phyloP scores from a whole-genome alignment of 768 basidiomycete genomes.

The Hypholoma sublateritium region DNA sequence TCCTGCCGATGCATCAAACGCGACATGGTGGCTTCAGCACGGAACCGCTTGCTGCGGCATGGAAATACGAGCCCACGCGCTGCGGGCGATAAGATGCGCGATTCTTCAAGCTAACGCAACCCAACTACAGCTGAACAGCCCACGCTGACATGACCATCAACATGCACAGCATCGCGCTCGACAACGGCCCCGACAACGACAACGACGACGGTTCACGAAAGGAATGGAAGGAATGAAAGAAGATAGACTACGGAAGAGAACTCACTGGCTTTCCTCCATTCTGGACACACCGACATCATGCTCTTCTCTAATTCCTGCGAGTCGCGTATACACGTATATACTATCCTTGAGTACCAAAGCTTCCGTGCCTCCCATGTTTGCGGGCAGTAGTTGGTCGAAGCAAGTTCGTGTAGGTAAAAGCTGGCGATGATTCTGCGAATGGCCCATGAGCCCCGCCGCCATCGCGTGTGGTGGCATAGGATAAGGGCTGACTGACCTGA shows the following conservation, averaged over 20 bases:
- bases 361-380: conserved; percentile 47
- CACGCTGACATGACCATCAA: not conserved
- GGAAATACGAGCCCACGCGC: not conserved
- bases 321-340: conserved; percentile 64
- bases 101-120: not conserved
- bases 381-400: conserved; percentile 45
- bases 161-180: conserved; percentile 4
- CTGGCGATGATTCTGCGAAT: conserved; percentile 54
- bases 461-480: conserved; percentile 35
- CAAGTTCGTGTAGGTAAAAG: conserved; percentile 51
- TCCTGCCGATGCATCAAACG: not conserved
- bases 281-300: conserved; percentile 60
- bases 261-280: conserved; percentile 64
- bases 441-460: conserved; percentile 21
- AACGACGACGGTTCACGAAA: not conserved
- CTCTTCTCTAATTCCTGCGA: conserved; percentile 54
- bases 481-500: conserved; percentile 23
- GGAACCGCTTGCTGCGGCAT: not conserved
- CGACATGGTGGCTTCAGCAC: not conserved
- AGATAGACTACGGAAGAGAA: conserved; percentile 2
- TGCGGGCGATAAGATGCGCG: not conserved
- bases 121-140: not conserved
- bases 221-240: conserved; percentile 1
- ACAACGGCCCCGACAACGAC: not conserved
- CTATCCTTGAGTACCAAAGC: conserved; percentile 61